Conservation (phyloP, 2,329 filamentous ascomycete species). For the Metarhizium brunneum region DNA sequence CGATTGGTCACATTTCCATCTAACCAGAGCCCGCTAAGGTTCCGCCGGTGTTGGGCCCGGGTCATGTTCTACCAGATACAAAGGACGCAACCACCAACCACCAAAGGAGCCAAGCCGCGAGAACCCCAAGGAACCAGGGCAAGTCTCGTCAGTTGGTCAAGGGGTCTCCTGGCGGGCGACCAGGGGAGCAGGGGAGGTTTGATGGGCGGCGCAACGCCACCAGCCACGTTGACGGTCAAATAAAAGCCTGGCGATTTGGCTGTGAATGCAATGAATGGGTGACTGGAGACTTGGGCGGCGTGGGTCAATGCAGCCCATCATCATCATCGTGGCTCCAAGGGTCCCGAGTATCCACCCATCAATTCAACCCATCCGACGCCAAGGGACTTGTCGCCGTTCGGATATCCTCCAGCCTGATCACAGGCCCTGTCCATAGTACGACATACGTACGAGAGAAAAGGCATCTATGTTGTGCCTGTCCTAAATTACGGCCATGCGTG, state of each 20-base stretch:
- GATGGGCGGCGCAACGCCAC: neutral
- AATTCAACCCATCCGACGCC: neutral
- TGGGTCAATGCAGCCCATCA: neutral
- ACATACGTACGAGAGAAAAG: neutral
- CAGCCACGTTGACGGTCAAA: neutral
- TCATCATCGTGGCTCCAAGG: neutral
- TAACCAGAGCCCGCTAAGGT: neutral
- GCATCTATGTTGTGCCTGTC: neutral
- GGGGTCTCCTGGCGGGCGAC: neutral
- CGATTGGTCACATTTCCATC: neutral
- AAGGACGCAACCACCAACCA: neutral
- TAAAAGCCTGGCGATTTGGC: neutral
- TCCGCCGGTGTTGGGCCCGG: conserved; percentile 2
- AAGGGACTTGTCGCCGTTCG: neutral
- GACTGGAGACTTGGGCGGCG: neutral
- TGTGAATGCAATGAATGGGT: neutral
- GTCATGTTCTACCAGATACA: neutral
- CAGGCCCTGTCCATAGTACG: neutral
- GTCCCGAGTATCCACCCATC: neutral
- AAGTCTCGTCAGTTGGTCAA: neutral
- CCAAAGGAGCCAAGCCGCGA: neutral
- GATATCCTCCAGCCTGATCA: neutral
- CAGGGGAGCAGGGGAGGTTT: neutral
- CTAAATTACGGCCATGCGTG: neutral
- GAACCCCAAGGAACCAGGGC: neutral